Evolutionary conservation across 2,329 filamentous ascomycete genomes (phyloP).

Genomic region (Pleurostoma richardsiae): DNA sequence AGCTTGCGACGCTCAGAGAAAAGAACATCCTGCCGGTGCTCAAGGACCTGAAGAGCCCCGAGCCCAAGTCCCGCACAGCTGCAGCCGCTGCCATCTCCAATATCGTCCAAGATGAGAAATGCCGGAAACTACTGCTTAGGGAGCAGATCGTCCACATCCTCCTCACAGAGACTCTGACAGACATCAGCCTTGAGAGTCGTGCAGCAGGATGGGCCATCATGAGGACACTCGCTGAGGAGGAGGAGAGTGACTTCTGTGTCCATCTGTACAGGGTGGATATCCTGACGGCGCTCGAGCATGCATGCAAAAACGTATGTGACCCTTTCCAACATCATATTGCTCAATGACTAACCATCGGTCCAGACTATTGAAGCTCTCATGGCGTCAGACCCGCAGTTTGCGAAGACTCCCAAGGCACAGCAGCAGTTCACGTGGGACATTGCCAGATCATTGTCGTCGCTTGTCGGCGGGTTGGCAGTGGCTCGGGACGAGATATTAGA

Average conservation of each 20-base stretch:
- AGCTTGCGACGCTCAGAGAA: slow-evolving; percentile 58
- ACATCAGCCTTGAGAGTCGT: slow-evolving; percentile 56
- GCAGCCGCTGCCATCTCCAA: slow-evolving; percentile 57
- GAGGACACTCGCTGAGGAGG: slow-evolving; percentile 54
- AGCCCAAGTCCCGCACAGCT: slow-evolving; percentile 52
- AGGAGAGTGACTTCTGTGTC: slow-evolving; percentile 62
- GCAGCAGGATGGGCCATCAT: slow-evolving; percentile 66
- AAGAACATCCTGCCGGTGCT: slow-evolving; percentile 60
- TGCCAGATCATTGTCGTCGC: slow-evolving; percentile 44
- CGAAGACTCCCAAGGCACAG: slow-evolving; percentile 46
- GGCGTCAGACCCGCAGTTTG: slow-evolving; percentile 33
- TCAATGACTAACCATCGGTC: slow-evolving; percentile 4
- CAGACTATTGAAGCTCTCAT: slow-evolving; percentile 32
- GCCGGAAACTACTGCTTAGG: slow-evolving; percentile 59
- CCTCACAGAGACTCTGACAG: slow-evolving; percentile 59
- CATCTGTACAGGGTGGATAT: slow-evolving; percentile 60
- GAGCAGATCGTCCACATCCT: slow-evolving; percentile 62
- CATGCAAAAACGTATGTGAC: slow-evolving; percentile 5
- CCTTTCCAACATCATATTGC: slow-evolving; percentile 4
- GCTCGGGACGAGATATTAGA: slow-evolving; percentile 56
- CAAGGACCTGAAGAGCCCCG: slow-evolving; percentile 52
- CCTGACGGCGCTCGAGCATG: slow-evolving; percentile 46
- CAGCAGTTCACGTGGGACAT: slow-evolving; percentile 50
- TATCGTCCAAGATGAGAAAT: slow-evolving; percentile 56
- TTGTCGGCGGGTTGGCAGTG: slow-evolving; percentile 50